These are phyloP conservation scores for Huntiella moniliformis DNA, from an alignment of 2,329 filamentous ascomycete species.

Conservation along the genomic window DNA sequence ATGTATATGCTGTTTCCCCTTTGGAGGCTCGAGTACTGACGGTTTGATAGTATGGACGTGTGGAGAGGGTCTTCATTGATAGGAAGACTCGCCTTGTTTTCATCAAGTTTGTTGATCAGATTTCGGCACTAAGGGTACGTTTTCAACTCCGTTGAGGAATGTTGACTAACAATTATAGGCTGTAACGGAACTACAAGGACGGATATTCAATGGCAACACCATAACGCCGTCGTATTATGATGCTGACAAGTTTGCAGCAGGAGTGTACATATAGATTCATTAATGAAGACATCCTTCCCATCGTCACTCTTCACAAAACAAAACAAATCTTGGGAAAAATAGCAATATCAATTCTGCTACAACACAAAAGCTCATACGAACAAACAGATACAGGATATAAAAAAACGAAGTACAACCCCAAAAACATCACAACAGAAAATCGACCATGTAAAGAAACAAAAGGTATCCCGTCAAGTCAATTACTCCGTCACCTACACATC, in stretches of 20 bases:
- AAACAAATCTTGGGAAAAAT: no score
- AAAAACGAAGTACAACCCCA: neutral
- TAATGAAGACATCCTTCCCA: no score
- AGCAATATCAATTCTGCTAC: no score
- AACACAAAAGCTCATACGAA: neutral
- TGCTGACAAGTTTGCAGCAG: slow-evolving; percentile 60
- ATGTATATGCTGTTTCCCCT: neutral
- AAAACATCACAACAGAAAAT: slow-evolving; percentile 1
- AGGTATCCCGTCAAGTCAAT: slow-evolving; percentile 8
- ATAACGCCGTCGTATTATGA: slow-evolving; percentile 75
- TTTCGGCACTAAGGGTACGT: slow-evolving; percentile 68
- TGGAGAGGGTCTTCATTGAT: slow-evolving; percentile 64
- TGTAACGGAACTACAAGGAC: slow-evolving; percentile 73
- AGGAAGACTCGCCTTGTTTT: slow-evolving; percentile 53
- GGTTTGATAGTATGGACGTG: slow-evolving; percentile 49
- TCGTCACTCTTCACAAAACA: no score
- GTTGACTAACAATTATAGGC: slow-evolving; percentile 33
- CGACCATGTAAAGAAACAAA: slow-evolving; percentile 1
- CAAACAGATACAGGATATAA: neutral
- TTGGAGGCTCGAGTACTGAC: neutral
- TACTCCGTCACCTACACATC: neutral
- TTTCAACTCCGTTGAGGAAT: neutral
- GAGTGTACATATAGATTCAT: slow-evolving; percentile 27
- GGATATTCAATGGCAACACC: slow-evolving; percentile 71
- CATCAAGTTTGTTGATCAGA: slow-evolving; percentile 73